These are phyloP conservation scores for Auxenochlorella protothecoides DNA, from an alignment of 139 green algal genomes.

Conservation along the genomic window DNA sequence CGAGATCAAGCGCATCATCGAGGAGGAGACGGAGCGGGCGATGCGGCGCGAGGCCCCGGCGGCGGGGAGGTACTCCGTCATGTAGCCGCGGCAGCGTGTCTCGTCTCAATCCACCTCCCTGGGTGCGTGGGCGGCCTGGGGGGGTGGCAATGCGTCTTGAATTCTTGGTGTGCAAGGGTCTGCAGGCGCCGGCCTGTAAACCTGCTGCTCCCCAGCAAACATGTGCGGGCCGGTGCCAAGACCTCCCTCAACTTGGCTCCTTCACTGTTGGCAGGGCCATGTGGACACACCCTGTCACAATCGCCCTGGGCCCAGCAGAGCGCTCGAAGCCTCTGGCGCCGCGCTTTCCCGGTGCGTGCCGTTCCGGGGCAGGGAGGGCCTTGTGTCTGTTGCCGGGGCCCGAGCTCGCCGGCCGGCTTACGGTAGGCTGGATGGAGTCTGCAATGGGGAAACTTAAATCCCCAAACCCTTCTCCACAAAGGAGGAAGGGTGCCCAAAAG, in stretches of 20 bases:
- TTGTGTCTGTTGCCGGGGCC: too few relatives aligned
- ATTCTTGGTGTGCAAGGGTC: neutral
- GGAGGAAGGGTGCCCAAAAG: too few relatives aligned
- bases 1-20: constrained; percentile 67
- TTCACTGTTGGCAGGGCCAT: too few relatives aligned
- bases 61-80: constrained; percentile 35
- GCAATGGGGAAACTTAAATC: too few relatives aligned
- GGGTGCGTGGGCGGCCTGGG: neutral
- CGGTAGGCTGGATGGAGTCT: too few relatives aligned
- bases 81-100: constrained; percentile 8
- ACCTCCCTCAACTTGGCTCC: neutral
- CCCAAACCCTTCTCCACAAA: too few relatives aligned
- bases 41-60: constrained; percentile 58
- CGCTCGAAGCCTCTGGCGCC: too few relatives aligned
- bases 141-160: neutral
- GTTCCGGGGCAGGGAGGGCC: too few relatives aligned
- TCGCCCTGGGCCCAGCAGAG: too few relatives aligned
- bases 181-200: neutral
- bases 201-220: neutral
- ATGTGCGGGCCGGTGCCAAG: neutral
- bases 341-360: too few relatives aligned
- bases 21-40: constrained; percentile 73
- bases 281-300: too few relatives aligned
- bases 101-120: neutral
- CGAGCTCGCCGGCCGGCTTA: too few relatives aligned